Base-by-base conservation (phyloP, 768 basidiomycete species). In the Lentinula guzmanii region DNA sequence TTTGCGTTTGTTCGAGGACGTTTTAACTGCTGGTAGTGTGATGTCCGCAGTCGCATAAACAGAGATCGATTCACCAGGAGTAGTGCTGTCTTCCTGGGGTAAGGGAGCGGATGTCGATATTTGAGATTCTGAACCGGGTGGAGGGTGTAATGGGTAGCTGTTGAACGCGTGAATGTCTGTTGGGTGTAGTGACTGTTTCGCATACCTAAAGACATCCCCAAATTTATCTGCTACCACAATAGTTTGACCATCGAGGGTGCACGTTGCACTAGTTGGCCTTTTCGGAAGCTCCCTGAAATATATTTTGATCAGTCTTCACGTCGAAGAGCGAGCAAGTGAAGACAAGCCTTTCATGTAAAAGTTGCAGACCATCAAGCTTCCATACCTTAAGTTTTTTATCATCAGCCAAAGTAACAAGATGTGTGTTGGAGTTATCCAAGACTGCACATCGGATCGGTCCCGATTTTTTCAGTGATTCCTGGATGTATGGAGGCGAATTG, bases 191-290 rank as follows among this genome's bases (percentile, higher is more conserved):
- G 41, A 21, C 18, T 34, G 42, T 11, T 15, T 55, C 31, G 24
- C 39, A 42, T 64, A 90, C 92, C 85, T 85, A 75, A 94, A 96
- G 43, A 96, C 82, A 69, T 98, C 96, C 0, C 96, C 96, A 64
- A 97, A 95, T 73, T 97, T 98, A 74, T 99, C 96, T 2, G 93
- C 85, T 11, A 92, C 85, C 2, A 98, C 71, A 62, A 99, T 86
- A 0, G 81, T 85, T 63, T 83, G 74, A 0, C 80, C 82, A 48
- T 86, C 79, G 4, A 69, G 74, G 0, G 87, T 86, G 66, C 97
- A 86, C 0, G 74, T 70, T 31, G 97, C 69, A 1, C 77, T 77
- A 0, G 93, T 94, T 0, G 92, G 86, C 62, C 88, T 87, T 74
- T 98, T 98, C 0, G 90, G 86, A 2, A 95, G 77, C 63, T 91